Percentiles rank a stretch among this genome's conserved stretches.
These are phyloP conservation scores for Pugionium cornutum DNA, from an alignment of 345 rosid species.

Conservation along the genomic window DNA sequence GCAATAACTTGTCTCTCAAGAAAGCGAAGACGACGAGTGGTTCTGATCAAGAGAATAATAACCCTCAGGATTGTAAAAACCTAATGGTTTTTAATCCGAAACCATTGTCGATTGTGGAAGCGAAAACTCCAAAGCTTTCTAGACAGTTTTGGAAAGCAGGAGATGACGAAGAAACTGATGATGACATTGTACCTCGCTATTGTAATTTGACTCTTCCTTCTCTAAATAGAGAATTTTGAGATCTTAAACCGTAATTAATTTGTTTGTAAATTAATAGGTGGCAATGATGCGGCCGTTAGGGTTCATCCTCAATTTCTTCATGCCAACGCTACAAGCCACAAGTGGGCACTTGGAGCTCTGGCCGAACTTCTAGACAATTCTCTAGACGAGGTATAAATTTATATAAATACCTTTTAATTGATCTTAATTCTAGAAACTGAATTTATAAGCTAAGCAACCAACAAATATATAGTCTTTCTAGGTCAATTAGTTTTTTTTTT, in stretches of 20 bases:
- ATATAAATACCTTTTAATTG: no score
- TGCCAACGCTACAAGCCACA: slow-evolving; percentile 91
- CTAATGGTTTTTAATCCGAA: slow-evolving; percentile 9
- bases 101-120: slow-evolving; percentile 17
- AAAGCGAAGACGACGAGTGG: slow-evolving; percentile 26
- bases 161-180: slow-evolving; percentile 45
- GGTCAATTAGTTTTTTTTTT: background rate
- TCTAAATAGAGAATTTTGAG: background rate
- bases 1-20: slow-evolving; percentile 27
- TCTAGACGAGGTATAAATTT: slow-evolving; percentile 66
- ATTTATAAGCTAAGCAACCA: no score
- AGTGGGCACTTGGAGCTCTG: slow-evolving; percentile 95
- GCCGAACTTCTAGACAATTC: slow-evolving; percentile 89
- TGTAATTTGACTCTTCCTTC: slow-evolving; percentile 13
- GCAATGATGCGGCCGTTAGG: slow-evolving; percentile 64
- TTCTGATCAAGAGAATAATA: background rate
- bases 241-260: background rate
- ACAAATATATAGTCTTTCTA: background rate
- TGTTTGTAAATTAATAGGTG: slow-evolving; percentile 42
- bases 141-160: slow-evolving; percentile 73
- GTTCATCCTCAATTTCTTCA: slow-evolving; percentile 93
- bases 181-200: slow-evolving; percentile 21
- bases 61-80: background rate
- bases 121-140: slow-evolving; percentile 31
- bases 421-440: no score